Conservation (phyloP, 208 protist genomes). For the Herpetomonas samuelpessoai region DNA sequence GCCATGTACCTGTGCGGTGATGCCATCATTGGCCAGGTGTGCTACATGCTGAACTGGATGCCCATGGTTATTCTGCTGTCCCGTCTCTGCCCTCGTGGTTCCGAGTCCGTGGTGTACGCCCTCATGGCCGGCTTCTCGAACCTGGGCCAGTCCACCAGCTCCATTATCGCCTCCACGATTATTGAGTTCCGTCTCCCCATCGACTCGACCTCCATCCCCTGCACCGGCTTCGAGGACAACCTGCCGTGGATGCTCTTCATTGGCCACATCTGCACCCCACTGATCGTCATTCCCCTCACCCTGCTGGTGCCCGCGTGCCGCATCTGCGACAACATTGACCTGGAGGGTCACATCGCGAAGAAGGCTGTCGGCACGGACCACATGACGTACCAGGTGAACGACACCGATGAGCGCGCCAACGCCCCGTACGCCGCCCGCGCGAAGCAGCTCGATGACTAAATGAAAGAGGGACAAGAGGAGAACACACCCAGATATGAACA, state of each 20-base stretch:
- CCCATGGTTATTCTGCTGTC: slow-evolving; percentile 72
- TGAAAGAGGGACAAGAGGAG: no score
- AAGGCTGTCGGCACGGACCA: slow-evolving; percentile 8
- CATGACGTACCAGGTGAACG: slow-evolving; percentile 1
- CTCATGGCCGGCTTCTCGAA: slow-evolving; percentile 80
- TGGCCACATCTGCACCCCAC: slow-evolving; percentile 45
- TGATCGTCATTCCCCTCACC: slow-evolving; percentile 50
- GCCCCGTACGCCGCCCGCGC: not conserved
- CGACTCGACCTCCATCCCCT: slow-evolving; percentile 11
- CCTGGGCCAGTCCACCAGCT: slow-evolving; percentile 51
- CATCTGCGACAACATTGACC: slow-evolving; percentile 57
- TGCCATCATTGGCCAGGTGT: slow-evolving; percentile 54
- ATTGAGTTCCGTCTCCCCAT: slow-evolving; percentile 62
- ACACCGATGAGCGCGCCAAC: not conserved
- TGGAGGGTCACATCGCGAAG: slow-evolving; percentile 34
- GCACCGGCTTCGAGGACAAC: slow-evolving; percentile 66
- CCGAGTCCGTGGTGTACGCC: slow-evolving; percentile 81
- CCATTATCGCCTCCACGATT: slow-evolving; percentile 40
- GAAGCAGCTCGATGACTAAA: slow-evolving; percentile 3
- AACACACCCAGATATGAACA: no score
- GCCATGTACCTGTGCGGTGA: slow-evolving; percentile 73
- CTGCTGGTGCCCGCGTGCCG: slow-evolving; percentile 54
- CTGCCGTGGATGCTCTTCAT: slow-evolving; percentile 56
- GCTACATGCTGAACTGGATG: slow-evolving; percentile 70
- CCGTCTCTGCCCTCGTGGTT: slow-evolving; percentile 77